A percentile compares a stretch with the other conserved stretches of the same genome.
Evolutionary conservation across 495 filamentous ascomycete genomes (phyloP).

Genomic region (Hypoxylon intermedium): DNA sequence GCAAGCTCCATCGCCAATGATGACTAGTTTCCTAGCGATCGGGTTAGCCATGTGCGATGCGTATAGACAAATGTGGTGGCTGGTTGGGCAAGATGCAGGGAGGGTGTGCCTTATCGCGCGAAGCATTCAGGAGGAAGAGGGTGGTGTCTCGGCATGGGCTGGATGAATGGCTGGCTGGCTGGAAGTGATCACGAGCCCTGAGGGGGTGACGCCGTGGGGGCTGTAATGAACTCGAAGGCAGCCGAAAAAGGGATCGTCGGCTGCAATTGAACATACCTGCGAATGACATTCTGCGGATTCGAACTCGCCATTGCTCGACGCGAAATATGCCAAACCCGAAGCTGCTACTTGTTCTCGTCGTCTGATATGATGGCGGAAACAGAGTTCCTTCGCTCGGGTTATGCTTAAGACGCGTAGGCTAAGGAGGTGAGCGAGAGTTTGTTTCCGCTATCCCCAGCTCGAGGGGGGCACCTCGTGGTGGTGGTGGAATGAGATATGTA

Average conservation of each 20-base stretch:
- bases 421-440: conserved; percentile 13
- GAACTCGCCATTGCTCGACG: conserved; percentile 43
- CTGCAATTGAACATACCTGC: conserved; percentile 43
- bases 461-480: conserved; percentile 28
- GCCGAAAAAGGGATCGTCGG: conserved; percentile 24
- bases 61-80: conserved; percentile 6
- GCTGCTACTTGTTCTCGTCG: conserved; percentile 2
- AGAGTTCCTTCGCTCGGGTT: conserved; percentile 14
- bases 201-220: conserved; percentile 28
- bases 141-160: not conserved
- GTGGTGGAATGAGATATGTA: conserved; percentile 19
- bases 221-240: conserved; percentile 4
- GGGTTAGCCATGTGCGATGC: conserved; percentile 24
- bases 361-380: conserved; percentile 14
- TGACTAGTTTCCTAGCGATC: conserved; percentile 85
- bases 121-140: conserved; percentile 1
- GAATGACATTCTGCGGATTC: conserved; percentile 47
- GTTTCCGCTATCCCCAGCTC: conserved; percentile 18
- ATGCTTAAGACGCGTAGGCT: conserved; percentile 22
- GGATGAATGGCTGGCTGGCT: too few species aligned
- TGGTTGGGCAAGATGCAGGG: not conserved
- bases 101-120: not conserved
- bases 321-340: conserved; percentile 27
- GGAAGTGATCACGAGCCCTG: conserved; percentile 16
- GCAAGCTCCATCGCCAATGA: conserved; percentile 98